These are phyloP conservation scores for Sugiyamaella qingdaonensis DNA, from an alignment of 805 yeast genomes.

Conservation along the genomic window DNA sequence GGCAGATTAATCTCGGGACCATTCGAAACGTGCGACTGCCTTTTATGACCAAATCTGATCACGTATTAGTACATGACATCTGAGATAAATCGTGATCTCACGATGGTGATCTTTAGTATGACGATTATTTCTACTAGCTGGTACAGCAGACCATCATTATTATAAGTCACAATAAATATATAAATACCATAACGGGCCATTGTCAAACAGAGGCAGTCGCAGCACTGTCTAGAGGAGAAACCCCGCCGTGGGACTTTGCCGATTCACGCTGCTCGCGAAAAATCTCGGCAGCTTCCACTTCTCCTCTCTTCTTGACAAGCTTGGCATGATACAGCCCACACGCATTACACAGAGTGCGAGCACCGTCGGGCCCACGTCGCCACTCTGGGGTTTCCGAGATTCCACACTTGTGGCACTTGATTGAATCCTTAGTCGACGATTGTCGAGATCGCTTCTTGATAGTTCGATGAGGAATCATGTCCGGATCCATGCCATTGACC, in stretches of 20 bases:
- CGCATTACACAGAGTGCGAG: slow-evolving; percentile 73
- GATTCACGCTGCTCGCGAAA: slow-evolving; percentile 21
- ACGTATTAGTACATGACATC: too few species aligned
- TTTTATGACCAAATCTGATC: too few species aligned
- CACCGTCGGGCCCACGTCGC: slow-evolving; percentile 78
- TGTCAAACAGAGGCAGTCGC: background rate
- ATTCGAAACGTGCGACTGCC: too few species aligned
- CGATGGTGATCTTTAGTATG: too few species aligned
- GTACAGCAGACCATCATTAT: background rate
- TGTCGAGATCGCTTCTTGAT: slow-evolving; percentile 17
- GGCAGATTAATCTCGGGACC: too few species aligned
- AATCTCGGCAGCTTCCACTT: slow-evolving; percentile 45
- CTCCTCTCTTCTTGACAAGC: slow-evolving; percentile 55
- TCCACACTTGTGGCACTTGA: slow-evolving; percentile 46
- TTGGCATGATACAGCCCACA: slow-evolving; percentile 77
- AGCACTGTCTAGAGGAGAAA: background rate
- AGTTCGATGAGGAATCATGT: slow-evolving; percentile 12
- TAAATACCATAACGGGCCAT: background rate
- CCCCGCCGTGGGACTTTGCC: background rate
- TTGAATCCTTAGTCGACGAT: slow-evolving; percentile 16
- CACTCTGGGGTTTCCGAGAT: slow-evolving; percentile 70
- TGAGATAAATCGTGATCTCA: too few species aligned
- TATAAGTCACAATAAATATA: background rate
- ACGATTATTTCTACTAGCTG: too few species aligned
- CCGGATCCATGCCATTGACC: background rate